Conservation (phyloP, 192 early-diverging fungal species). For the Backusella circina region DNA sequence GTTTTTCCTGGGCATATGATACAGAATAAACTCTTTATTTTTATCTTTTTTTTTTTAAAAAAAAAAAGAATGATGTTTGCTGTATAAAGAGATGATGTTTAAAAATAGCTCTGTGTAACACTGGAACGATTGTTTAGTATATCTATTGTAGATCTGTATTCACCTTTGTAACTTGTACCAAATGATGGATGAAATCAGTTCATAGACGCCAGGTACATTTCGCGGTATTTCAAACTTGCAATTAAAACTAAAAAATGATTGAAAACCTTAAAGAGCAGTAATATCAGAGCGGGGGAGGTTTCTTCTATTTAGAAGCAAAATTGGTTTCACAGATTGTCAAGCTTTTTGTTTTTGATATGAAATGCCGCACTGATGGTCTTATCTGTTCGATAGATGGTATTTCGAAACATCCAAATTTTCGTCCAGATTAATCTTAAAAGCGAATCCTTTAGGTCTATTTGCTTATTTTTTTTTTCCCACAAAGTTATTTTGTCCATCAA, state of each 20-base stretch:
- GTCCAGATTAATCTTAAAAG: no score
- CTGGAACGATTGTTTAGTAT: background rate
- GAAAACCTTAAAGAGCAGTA: background rate
- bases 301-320: background rate
- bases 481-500: no score
- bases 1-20: background rate
- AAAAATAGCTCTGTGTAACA: background rate
- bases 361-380: background rate
- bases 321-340: background rate
- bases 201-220: background rate
- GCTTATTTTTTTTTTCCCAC: no score
- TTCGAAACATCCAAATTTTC: background rate
- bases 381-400: background rate
- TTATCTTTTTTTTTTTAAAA: background rate
- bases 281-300: background rate
- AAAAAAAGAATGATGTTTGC: background rate
- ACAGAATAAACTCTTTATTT: background rate
- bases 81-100: background rate
- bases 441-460: no score
- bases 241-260: background rate
- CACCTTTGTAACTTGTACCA: background rate
- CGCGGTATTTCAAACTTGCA: background rate
- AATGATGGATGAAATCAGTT: background rate
- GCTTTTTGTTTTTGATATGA: background rate
- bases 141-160: conserved; percentile 4